Evolutionary conservation across 169 alveolate genomes (phyloP), one percentile per base, ranked within the genome.

Genomic region (Plasmodium relictum): DNA sequence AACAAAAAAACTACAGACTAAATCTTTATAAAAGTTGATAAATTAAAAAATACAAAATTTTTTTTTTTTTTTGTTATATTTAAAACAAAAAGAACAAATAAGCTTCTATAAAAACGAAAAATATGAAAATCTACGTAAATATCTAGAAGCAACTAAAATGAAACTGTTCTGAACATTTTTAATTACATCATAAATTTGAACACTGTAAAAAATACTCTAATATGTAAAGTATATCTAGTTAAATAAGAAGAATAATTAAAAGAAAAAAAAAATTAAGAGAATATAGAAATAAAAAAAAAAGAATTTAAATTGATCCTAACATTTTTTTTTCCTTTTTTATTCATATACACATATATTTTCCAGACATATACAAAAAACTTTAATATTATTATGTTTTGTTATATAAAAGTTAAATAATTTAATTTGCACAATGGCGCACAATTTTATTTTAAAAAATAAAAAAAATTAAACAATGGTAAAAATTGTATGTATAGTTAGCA

Each of bases 391-490:
- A 56, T 18, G 24, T 71, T 71, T 71, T 50, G 44, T 52, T 66
- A 45, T 26, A 58, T n/a, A 22, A 50, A 24, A 59, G 39, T 31
- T 58, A 26, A 58, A 54, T 8, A 16, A 59, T 12, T 74, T 44
- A 63, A 59, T 63, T 74, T 74, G 88, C 88, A 74, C 88, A 74
- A 45, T 58, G 63, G 88, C 73, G 88, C 88, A 74, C 88, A 74
- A 73, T 73, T 24, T 59, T 54, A 44, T 42, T 12, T 73, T 61
- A 39, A 37, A 73, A 73, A 48, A 74, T 6, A 58, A 59, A 59
- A 74, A 58, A 74, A 58, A 39, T 31, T 26, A 52, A 58, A 59
- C 9, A 74, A 66, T 22, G 2, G 83, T 39, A 71, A 18, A 71
- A 16, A 45, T 16, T 20, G 24, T 31, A 31, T 31, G 1, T 31